Evolutionary conservation across 2,329 filamentous ascomycete genomes (phyloP).

Genomic region (Aspergillus fumigatiaffinis): DNA sequence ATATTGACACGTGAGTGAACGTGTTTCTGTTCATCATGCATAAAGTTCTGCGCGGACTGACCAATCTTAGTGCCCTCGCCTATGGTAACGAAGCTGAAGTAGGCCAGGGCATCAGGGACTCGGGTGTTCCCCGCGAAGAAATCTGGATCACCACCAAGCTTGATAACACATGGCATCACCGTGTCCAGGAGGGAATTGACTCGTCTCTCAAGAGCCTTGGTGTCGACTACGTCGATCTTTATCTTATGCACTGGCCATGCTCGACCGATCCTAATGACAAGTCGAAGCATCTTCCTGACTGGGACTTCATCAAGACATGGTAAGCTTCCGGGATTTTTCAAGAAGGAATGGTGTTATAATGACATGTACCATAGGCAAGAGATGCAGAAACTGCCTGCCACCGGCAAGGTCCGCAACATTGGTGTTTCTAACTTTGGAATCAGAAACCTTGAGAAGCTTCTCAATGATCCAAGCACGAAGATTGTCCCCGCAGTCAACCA

Average conservation of each 20-base stretch:
- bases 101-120: conserved; percentile 62
- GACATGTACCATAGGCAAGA: conserved; percentile 57
- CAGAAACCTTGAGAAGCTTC: conserved; percentile 71
- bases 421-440: conserved; percentile 85
- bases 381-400: conserved; percentile 43
- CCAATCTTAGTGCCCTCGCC: conserved; percentile 30
- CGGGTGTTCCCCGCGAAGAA: conserved; percentile 61
- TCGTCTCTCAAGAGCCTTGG: conserved; percentile 61
- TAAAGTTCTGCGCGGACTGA: neutral
- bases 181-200: conserved; percentile 59
- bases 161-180: conserved; percentile 62
- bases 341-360: conserved; percentile 51
- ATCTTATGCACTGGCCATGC: conserved; percentile 65
- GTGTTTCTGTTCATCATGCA: neutral
- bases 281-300: conserved; percentile 66
- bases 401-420: conserved; percentile 69
- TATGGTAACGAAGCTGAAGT: conserved; percentile 67
- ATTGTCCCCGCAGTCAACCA: conserved; percentile 52
- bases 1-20: conserved; percentile 49
- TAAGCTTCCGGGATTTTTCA: conserved; percentile 62
- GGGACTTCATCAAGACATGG: conserved; percentile 80
- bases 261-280: conserved; percentile 50
- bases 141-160: conserved; percentile 68
- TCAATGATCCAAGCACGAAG: conserved; percentile 59
- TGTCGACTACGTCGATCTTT: conserved; percentile 68